A percentile compares a stretch with the other conserved stretches of the same genome.
Evolutionary conservation across 495 filamentous ascomycete genomes (phyloP).

Genomic region (Tuber melanosporum): DNA sequence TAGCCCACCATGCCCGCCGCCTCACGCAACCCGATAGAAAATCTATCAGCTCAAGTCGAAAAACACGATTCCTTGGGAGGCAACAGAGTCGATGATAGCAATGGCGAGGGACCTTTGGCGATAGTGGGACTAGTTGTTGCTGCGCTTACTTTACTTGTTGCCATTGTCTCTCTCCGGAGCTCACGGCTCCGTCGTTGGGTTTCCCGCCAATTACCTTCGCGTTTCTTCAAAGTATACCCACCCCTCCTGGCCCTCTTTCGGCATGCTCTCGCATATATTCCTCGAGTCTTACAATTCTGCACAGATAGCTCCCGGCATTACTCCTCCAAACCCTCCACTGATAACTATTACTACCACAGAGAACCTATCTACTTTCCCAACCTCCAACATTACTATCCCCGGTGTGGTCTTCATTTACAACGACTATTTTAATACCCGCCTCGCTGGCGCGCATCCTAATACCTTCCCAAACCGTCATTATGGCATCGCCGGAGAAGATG

Average conservation of each 20-base stretch:
- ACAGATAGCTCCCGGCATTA: neutral
- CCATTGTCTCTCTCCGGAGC: neutral
- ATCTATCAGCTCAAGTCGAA: too few species aligned
- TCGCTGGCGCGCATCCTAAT: neutral
- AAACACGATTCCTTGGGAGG: too few species aligned
- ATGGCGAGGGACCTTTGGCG: too few species aligned
- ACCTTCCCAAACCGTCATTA: neutral
- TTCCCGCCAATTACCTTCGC: neutral
- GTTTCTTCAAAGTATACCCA: neutral
- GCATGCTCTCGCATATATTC: neutral
- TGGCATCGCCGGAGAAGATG: neutral
- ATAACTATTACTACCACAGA: neutral
- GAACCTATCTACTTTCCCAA: neutral
- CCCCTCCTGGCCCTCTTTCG: neutral
- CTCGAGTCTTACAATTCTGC: neutral
- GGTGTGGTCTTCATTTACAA: neutral
- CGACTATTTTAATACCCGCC: neutral
- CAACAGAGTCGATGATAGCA: too few species aligned
- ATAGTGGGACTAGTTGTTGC: neutral
- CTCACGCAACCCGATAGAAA: neutral
- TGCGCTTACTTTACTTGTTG: neutral
- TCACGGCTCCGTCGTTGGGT: neutral
- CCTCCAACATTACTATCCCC: neutral
- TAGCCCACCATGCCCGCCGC: neutral
- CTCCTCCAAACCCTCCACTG: neutral